These are phyloP conservation scores for Cetraspora pellucida DNA, from an alignment of 192 early-diverging fungal species.

Conservation along the genomic window DNA sequence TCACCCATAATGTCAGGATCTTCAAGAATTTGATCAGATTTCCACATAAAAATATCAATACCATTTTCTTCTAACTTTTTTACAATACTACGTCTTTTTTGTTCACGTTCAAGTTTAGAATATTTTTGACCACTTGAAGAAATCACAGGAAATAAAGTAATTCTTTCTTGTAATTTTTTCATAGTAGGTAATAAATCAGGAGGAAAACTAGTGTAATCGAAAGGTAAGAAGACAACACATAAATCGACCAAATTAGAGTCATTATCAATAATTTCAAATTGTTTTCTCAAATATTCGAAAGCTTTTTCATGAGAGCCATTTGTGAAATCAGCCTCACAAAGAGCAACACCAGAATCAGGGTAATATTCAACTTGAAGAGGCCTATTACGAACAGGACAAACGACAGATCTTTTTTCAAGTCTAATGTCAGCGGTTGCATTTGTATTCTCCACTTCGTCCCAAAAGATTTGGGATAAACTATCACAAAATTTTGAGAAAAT, in stretches of 20 bases:
- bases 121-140: neutral
- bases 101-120: neutral
- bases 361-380: conserved; percentile 5
- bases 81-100: conserved; percentile 1
- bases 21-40: conserved; percentile 17
- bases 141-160: conserved; percentile 22
- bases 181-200: neutral
- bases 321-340: conserved; percentile 24
- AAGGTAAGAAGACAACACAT: conserved; percentile 26
- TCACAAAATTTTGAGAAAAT: conserved; percentile 10
- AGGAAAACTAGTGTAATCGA: neutral
- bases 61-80: conserved; percentile 8
- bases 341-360: conserved; percentile 6
- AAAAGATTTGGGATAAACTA: conserved; percentile 16
- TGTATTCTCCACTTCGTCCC: conserved; percentile 9
- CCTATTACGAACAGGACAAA: conserved; percentile 2
- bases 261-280: neutral
- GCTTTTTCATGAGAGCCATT: neutral
- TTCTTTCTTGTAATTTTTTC: conserved; percentile 24
- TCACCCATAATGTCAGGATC: neutral
- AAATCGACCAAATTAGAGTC: conserved; percentile 21
- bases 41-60: conserved; percentile 30
- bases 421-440: neutral
- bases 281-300: conserved; percentile 10
- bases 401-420: neutral